Evolutionary conservation across 2,329 filamentous ascomycete genomes (phyloP), one percentile per base, ranked within the genome.

Genomic region (Pezicula radicicola): DNA sequence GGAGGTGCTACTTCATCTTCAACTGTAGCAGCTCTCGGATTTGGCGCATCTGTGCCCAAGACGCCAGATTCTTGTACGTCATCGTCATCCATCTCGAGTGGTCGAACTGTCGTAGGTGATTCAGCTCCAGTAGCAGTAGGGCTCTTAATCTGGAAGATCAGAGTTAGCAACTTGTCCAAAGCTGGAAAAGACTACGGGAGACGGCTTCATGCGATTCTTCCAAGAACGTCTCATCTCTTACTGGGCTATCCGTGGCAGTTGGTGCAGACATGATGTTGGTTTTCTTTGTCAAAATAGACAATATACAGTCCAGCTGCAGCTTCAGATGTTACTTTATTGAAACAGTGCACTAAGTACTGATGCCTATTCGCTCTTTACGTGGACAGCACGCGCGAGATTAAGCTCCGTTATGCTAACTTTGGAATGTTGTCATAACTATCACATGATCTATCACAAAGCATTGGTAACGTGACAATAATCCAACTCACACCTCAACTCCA

Each of bases 21-120:
- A 25, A 69, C 66, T 10, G 73, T 69, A 69, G 73, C 60, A 69
- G 76, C 58, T 68, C 68, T 56, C 64, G 72, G 7, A 30, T 73
- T 65, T 25, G 72, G 62, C 45, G 72, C 66, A 62, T 80, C 78
- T 53, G 74, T 74, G 53, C 68, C 71, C 51, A 75, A 62, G 25
- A 80, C 64, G 53, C 76, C 77, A 6, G 79, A 74, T 60, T 88
- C 85, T 64, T 85, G 84, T 48, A 83, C 70, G 63, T 87, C 85
- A 62, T 88, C 84, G 72, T 89, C 85, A 65, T 88, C 84, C 73
- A 87, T 78, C 55, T 87, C 84, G 65, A 87, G 75, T 7, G 84
- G 83, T 61, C 77, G 73, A 49, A 77, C 83, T 42, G 84, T 87
- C 10, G 84, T 87, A 9, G 84, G 84, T 44, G 84, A 87, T 70